These are phyloP conservation scores for Furculomyces boomerangus DNA, from an alignment of 371 early-diverging fungal species.

Conservation along the genomic window DNA sequence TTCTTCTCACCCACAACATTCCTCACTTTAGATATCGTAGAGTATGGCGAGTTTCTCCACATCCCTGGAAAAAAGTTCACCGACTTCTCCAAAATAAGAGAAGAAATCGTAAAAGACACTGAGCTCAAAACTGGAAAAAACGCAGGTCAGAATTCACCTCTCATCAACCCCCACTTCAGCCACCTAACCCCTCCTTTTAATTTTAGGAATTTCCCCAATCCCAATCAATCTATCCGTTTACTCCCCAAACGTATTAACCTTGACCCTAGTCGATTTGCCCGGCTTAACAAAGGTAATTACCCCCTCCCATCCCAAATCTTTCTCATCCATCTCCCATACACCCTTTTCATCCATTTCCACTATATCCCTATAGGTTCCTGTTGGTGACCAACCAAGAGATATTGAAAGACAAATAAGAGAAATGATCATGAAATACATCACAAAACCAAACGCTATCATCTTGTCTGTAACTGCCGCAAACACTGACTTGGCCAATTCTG, in stretches of 20 bases:
- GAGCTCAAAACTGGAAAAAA: conserved; percentile 84
- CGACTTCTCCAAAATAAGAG: conserved; percentile 85
- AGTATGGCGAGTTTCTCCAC: conserved; percentile 96
- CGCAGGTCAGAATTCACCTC: too few species aligned
- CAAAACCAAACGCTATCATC: conserved; percentile 90
- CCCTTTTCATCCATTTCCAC: conserved; percentile 9
- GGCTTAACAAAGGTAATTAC: conserved; percentile 72
- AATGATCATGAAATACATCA: conserved; percentile 90
- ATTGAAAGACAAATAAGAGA: conserved; percentile 95
- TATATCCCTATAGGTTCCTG: conserved; percentile 40
- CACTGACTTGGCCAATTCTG: conserved; percentile 97
- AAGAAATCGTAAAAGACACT: conserved; percentile 85
- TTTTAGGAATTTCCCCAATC: conserved; percentile 57
- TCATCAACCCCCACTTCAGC: conserved; percentile 13
- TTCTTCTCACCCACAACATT: conserved; percentile 3
- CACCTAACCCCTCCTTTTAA: background rate
- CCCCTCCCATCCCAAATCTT: conserved; percentile 9
- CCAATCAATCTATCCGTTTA: conserved; percentile 93
- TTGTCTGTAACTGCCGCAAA: conserved; percentile 96
- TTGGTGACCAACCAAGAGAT: conserved; percentile 97
- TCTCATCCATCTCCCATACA: conserved; percentile 19
- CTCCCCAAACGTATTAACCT: conserved; percentile 88
- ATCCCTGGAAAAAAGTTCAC: conserved; percentile 81
- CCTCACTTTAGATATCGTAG: conserved; percentile 36
- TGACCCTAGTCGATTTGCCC: conserved; percentile 97